Evolutionary conservation across 2,329 filamentous ascomycete genomes (phyloP).

Genomic region (Chaetomiaceae sp.): DNA sequence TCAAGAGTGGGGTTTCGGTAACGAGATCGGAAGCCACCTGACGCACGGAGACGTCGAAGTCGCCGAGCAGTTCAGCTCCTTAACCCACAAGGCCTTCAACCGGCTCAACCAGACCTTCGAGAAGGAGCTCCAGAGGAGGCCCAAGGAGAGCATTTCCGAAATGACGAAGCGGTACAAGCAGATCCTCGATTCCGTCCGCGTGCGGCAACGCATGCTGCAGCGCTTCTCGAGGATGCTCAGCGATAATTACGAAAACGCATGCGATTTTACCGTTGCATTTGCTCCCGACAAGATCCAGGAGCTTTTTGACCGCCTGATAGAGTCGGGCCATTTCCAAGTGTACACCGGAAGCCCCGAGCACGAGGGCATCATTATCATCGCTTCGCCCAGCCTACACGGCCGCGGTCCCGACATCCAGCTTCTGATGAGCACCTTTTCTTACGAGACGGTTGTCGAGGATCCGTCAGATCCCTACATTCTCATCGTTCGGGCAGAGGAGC

Average conservation of each 20-base stretch:
- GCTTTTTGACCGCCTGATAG: constrained; percentile 74
- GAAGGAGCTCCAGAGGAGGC: constrained; percentile 77
- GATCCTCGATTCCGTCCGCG: constrained; percentile 90
- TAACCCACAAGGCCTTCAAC: constrained; percentile 88
- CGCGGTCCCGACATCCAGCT: constrained; percentile 77
- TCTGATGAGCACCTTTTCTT: constrained; percentile 68
- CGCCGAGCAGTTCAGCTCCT: constrained; percentile 90
- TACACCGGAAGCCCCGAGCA: constrained; percentile 66
- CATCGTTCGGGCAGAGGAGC: constrained; percentile 75
- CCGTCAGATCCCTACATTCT: constrained; percentile 77
- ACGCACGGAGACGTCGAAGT: constrained; percentile 93
- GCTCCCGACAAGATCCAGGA: constrained; percentile 63
- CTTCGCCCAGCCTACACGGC: constrained; percentile 71
- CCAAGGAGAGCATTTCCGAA: constrained; percentile 76
- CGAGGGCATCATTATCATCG: constrained; percentile 76
- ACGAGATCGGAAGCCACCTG: constrained; percentile 86
- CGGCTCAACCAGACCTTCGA: constrained; percentile 89
- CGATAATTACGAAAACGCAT: constrained; percentile 93
- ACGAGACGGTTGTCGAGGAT: constrained; percentile 61
- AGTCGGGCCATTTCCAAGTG: constrained; percentile 83
- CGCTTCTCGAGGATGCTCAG: constrained; percentile 88
- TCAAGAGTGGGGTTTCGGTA: constrained; percentile 97
- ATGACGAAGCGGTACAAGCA: constrained; percentile 98
- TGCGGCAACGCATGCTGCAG: constrained; percentile 92
- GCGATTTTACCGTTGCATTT: constrained; percentile 85